Conservation (phyloP, 2,329 filamentous ascomycete species). For the Trichoderma koningiopsis region DNA sequence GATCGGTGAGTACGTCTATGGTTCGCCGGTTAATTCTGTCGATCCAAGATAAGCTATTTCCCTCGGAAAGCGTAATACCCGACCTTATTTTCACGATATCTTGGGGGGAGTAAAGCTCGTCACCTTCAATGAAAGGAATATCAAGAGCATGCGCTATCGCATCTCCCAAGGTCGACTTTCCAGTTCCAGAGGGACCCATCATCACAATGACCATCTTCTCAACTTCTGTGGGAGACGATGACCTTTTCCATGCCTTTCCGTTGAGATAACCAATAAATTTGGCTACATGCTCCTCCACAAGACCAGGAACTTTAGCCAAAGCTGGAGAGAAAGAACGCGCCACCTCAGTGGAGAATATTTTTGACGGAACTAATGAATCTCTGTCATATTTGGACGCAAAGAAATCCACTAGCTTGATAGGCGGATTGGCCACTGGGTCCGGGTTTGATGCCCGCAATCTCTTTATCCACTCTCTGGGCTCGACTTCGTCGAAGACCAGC, state of each 20-base stretch:
- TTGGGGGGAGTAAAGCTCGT: background rate
- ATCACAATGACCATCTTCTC: background rate
- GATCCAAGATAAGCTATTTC: background rate
- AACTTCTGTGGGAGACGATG: background rate
- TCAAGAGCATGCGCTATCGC: background rate
- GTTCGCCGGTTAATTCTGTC: background rate
- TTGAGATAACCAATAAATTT: background rate
- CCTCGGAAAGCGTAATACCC: background rate
- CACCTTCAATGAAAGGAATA: conserved; percentile 3
- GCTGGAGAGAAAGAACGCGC: conserved; percentile 5
- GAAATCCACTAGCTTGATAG: conserved; percentile 6
- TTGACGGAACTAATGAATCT: background rate
- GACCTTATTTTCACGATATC: background rate
- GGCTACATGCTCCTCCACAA: background rate
- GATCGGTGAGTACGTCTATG: background rate
- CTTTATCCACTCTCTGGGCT: conserved; percentile 13
- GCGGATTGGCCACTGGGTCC: background rate
- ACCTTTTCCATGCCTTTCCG: background rate
- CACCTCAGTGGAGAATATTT: background rate
- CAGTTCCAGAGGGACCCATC: background rate
- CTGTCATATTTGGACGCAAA: conserved; percentile 14
- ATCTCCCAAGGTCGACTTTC: background rate
- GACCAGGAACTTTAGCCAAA: background rate
- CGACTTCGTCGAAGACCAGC: conserved; percentile 7
- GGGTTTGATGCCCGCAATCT: conserved; percentile 3